Base-by-base conservation (phyloP, 1,139 yeast species). In the Zygotorulaspora mrakii region DNA sequence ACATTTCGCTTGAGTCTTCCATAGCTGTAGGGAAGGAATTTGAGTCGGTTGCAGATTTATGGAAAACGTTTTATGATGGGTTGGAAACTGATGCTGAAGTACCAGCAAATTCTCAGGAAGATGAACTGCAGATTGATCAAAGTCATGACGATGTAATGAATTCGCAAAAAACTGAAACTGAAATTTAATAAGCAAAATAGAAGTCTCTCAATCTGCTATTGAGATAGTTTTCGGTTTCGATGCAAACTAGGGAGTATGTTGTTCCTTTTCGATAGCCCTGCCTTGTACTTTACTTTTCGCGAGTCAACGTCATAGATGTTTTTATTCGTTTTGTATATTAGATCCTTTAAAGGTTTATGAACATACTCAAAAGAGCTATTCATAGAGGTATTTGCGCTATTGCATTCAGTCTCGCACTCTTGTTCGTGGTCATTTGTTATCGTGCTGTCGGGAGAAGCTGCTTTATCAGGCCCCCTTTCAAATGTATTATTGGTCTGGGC, bases 21-120 rank as follows among this genome's bases (percentile, higher is more conserved):
- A 66, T 73, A 12, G 74, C 75, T 2, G 77, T 76, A 5, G 79
- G 80, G 2, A 70, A 70, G 47, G 79, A 74, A 46, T 75, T 76
- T 45, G 76, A 74, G 38, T 64, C 68, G 22, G 76, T 74, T 10
- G 65, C 78, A 1, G 61, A 61, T 16, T 58, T 75, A 22, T 76
- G 81, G 81, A 64, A 67, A 33, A 67, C 65, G 26, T 74, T 74
- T 47, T 74, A 75, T 47, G 69, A 69, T 43, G 73, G 72, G 0
- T 32, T 65, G 11, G 55, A 51, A 13, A 42, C 49, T 21, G 23
- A 40, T 10, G 33, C 35, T n/a, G 50, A 45, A 5, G 45, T 23
- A 17, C 29, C 35, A 11, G 18, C 32, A 5, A 37, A 29, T 25
- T 29, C 43, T 4, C 41, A 37, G 31, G 41, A 42, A 21, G 29